phyloP scores from a whole-genome alignment of 2,329 filamentous ascomycete species.

The Hymenoscyphus albidus region DNA sequence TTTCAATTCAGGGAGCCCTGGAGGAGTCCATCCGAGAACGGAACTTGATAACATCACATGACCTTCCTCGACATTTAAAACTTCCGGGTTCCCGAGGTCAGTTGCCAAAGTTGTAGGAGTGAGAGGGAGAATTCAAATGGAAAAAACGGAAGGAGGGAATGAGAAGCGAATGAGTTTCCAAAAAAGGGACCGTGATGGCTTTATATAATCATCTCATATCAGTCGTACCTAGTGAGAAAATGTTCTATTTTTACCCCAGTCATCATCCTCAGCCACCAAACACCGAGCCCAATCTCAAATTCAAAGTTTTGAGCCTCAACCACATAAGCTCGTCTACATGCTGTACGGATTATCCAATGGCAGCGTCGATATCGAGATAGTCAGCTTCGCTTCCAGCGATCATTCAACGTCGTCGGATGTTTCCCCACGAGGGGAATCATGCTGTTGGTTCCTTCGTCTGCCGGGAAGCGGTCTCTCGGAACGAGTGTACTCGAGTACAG shows the following conservation, averaged over 20 bases:
- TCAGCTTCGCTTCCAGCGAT: neutral
- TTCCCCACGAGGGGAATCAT: neutral
- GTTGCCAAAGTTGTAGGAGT: neutral
- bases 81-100: neutral
- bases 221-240: neutral
- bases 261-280: neutral
- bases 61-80: no score
- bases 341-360: constrained; percentile 1
- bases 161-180: neutral
- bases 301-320: neutral
- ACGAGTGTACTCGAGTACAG: neutral
- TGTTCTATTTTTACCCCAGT: neutral
- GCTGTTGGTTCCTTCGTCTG: neutral
- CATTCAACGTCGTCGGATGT: neutral
- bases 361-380: neutral
- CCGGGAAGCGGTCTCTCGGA: neutral
- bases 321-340: neutral
- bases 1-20: no score
- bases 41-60: no score
- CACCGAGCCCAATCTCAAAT: neutral
- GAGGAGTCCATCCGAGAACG: no score
- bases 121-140: neutral
- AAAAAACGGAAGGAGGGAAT: neutral
- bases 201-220: neutral
- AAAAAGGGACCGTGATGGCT: neutral